Evolutionary conservation across 1,139 yeast species (phyloP).

Genomic region (Sugiyamaella sp.): DNA sequence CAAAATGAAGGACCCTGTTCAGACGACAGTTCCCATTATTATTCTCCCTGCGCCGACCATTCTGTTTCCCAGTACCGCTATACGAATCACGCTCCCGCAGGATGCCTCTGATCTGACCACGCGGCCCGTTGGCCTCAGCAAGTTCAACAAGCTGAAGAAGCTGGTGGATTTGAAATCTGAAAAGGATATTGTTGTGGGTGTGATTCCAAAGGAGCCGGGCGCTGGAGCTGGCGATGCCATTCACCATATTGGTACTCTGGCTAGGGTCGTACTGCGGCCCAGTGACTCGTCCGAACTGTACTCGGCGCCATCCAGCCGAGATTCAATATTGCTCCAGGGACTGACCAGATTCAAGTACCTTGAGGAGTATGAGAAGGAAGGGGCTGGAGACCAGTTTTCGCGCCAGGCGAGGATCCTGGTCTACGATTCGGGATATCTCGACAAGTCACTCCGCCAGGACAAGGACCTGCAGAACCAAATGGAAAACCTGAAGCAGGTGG

Average conservation of each 20-base stretch:
- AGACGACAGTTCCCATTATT: conserved; percentile 17
- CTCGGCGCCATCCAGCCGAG: conserved; percentile 4
- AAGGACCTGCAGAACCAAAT: conserved; percentile 28
- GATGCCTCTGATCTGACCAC: conserved; percentile 13
- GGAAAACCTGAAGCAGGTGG: conserved; percentile 32
- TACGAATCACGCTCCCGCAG: conserved; percentile 18
- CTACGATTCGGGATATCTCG: conserved; percentile 15
- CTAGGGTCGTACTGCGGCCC: conserved; percentile 29
- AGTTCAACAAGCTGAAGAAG: conserved; percentile 8
- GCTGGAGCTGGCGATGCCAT: conserved; percentile 11
- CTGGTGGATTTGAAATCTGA: conserved; percentile 21
- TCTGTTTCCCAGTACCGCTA: conserved; percentile 23
- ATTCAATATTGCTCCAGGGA: conserved; percentile 34
- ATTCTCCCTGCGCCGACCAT: conserved; percentile 21
- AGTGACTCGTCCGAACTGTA: conserved; percentile 9
- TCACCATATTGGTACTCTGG: conserved; percentile 34
- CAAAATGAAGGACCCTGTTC: conserved; percentile 20
- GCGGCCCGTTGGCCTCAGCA: conserved; percentile 14
- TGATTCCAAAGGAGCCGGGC: conserved; percentile 18
- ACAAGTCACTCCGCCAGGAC: conserved; percentile 16
- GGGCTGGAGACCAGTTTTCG: background rate
- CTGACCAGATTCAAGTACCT: conserved; percentile 31
- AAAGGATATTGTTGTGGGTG: conserved; percentile 20
- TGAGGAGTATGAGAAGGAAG: conserved; percentile 4
- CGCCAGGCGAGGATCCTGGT: conserved; percentile 17